These are phyloP conservation scores for Talaromyces atroroseus DNA, from an alignment of 2,329 filamentous ascomycete genomes.

Conservation along the genomic window DNA sequence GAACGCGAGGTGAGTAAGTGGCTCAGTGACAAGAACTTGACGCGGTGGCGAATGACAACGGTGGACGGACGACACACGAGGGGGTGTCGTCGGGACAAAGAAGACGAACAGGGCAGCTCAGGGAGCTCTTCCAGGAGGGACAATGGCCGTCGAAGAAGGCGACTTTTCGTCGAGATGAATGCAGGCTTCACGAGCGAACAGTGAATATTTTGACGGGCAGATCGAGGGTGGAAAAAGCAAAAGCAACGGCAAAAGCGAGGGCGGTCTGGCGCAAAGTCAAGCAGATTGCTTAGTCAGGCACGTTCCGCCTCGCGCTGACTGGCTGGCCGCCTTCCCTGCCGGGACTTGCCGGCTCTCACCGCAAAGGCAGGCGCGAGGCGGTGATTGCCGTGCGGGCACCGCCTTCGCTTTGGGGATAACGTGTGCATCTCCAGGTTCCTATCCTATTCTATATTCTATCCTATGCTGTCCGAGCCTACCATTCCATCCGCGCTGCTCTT, in stretches of 20 bases:
- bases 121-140: neutral
- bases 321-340: neutral
- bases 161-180: neutral
- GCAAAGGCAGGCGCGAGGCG: slow-evolving; percentile 8
- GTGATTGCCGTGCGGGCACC: slow-evolving; percentile 11
- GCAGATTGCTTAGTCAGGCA: neutral
- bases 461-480: too few species aligned
- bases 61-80: slow-evolving; percentile 14
- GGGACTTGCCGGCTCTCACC: slow-evolving; percentile 4
- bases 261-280: slow-evolving; percentile 25
- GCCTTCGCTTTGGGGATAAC: slow-evolving; percentile 13
- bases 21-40: slow-evolving; percentile 6
- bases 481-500: neutral
- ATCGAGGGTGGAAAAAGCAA: slow-evolving; percentile 20
- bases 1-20: neutral
- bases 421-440: too few species aligned
- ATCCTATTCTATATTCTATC: too few species aligned
- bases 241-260: slow-evolving; percentile 32
- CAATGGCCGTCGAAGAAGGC: neutral
- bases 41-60: slow-evolving; percentile 12
- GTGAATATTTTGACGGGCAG: slow-evolving; percentile 15
- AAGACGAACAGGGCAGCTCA: neutral
- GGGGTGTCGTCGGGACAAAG: neutral
- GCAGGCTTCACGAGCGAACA: neutral
- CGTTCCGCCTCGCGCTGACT: slow-evolving; percentile 14